Evolutionary conservation across 1,284 basidiomycete species (phyloP), one percentile per base, ranked within the genome.

Genomic region (Erythrobasidium hasegawianum): DNA sequence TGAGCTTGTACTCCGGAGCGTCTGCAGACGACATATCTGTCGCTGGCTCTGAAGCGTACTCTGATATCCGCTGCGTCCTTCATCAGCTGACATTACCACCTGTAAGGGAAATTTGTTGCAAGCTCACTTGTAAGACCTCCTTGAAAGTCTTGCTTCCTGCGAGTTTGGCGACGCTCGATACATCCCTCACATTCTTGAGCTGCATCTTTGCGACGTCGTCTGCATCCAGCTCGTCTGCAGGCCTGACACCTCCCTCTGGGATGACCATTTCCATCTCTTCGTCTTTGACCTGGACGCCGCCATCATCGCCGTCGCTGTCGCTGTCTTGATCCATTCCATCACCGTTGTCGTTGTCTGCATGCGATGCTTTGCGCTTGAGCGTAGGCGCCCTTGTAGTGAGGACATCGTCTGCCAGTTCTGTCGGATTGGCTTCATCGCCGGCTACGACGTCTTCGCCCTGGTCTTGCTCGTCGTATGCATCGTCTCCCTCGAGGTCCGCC

Each of bases 141-240:
- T 82, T 79, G 85, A 97, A 89, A 69, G 86, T 84, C 77, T 87
- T 88, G 76, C 88, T 89, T 18, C 85, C 85, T 61, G 92, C 85
- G n/a, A 98, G 81, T 76, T 89, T 91, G 3, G 94, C 91, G 56
- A 98, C 86, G 71, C 86, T 89, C 64, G 81, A 80, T 16, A 97
- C 89, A 77, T 94, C 90, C 72, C 87, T 87, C 38, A 97, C 83
- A 39, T 79, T 81, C 9, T 85, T 85, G 49, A 98, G 80, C 74
- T 97, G 90, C 86, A 96, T 93, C 72, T 85, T 83, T 75, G 94
- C 87, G 27, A 97, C 94, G 64, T 94, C 91, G 70, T 93, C 92
- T 41, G 83, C 86, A 76, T 96, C 91, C 49, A 97, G 81, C 78
- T 97, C 93, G 26, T 96, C 93, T 8, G 94, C 89, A 8, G 95